Base-by-base conservation (phyloP, 2,329 filamentous ascomycete genomes). In the Xylaria sp. region DNA sequence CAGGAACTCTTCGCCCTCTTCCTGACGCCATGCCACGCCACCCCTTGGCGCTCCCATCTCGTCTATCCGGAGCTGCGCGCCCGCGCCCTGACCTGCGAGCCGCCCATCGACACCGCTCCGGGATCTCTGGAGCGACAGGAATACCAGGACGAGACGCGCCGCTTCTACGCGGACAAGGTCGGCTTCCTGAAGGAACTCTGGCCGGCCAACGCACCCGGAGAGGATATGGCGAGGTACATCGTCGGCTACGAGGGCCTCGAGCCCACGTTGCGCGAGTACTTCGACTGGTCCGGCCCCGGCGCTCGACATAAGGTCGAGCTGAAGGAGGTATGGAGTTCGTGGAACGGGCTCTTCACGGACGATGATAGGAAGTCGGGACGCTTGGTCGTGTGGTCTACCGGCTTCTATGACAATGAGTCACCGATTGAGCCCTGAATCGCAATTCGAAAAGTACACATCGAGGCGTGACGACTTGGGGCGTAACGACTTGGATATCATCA, bases 1-100 rank as follows among this genome's bases (percentile, higher is more conserved):
- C 63, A 75, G 34, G 80, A 83, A 54, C 78, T 85, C 9, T 87
- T 87, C 64, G 84, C 87, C 29, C 88, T 89, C 18, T 97, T 97
- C 74, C 81, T 99, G 20, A 96, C 92, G 82, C 94, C 94, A 8
- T 99, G 94, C 74, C 94, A 99, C 77, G 90, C 89, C 61, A 97
- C 93, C 0, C 93, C 94, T 2, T 97, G 94, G 93, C 89, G 92
- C 65, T 92, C 89, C 16, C 90, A 95, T 67, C 81, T 97, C 38
- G 79, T 95, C 56, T 84, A 94, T 67, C 84, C 90, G 0, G 75
- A 78, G 24, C 85, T 97, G 48, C 75, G 84, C 53, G 92, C 91
- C 3, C 92, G 92, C 78, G 93, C 92, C 0, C 77, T 97, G 16
- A 89, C 89, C 5, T 99, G 94, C 72, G 92, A 97, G 63, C 94